Evolutionary conservation across 2,329 filamentous ascomycete genomes (phyloP).

Genomic region (Apiospora malaysiana): DNA sequence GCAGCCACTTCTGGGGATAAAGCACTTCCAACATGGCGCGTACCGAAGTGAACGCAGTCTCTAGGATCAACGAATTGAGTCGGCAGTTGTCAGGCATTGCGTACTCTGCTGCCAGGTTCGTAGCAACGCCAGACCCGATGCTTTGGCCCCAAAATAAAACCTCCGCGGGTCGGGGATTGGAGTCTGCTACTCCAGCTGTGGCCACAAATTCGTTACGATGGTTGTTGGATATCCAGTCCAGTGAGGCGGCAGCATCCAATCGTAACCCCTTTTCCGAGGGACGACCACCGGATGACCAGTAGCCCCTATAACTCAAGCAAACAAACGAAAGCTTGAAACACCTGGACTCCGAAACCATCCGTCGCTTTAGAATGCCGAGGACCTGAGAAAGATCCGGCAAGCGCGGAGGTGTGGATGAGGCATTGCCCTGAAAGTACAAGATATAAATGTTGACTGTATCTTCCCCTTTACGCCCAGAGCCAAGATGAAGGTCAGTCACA

Average conservation of each 20-base stretch:
- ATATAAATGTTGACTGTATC: constrained; percentile 53
- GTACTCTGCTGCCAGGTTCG: constrained; percentile 58
- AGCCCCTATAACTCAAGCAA: constrained; percentile 71
- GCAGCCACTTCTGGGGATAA: constrained; percentile 81
- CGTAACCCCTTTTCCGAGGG: constrained; percentile 75
- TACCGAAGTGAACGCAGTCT: constrained; percentile 78
- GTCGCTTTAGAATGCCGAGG: constrained; percentile 51
- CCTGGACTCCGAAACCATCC: constrained; percentile 38
- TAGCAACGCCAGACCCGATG: constrained; percentile 75
- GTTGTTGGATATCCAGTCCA: constrained; percentile 63
- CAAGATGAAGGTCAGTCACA: constrained; percentile 51
- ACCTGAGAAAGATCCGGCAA: constrained; percentile 62
- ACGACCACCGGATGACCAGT: constrained; percentile 77
- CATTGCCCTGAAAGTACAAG: constrained; percentile 65
- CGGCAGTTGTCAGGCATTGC: constrained; percentile 45
- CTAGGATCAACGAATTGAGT: constrained; percentile 64
- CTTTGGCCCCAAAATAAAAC: constrained; percentile 79
- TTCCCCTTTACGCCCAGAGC: constrained; percentile 20
- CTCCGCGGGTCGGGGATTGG: constrained; percentile 31
- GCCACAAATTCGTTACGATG: constrained; percentile 36
- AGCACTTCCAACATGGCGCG: constrained; percentile 72
- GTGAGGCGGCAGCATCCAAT: constrained; percentile 68
- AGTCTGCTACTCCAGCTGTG: neutral
- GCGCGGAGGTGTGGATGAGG: constrained; percentile 62
- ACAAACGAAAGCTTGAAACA: constrained; percentile 52